phyloP scores from a whole-genome alignment of 768 basidiomycete species.

The Phylloporus arenicola region DNA sequence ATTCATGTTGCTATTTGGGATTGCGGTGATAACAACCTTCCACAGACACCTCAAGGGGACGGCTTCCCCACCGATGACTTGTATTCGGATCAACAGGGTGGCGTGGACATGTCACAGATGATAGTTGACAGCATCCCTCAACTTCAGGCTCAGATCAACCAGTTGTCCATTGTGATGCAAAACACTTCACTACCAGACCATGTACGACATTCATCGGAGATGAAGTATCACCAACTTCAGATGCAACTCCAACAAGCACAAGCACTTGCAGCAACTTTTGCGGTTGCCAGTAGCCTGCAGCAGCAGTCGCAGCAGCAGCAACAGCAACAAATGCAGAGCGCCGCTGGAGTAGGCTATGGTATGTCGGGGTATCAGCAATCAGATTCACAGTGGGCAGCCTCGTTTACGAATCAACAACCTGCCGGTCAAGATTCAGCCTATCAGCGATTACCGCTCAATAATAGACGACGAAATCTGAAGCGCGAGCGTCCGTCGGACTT shows the following conservation, averaged over 20 bases:
- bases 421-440: slow-evolving; percentile 78
- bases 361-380: slow-evolving; percentile 41
- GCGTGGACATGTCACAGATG: slow-evolving; percentile 66
- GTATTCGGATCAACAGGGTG: slow-evolving; percentile 69
- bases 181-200: slow-evolving; percentile 67
- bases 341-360: slow-evolving; percentile 34
- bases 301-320: slow-evolving; percentile 39
- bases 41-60: slow-evolving; percentile 24
- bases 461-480: slow-evolving; percentile 70
- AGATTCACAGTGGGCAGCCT: slow-evolving; percentile 38
- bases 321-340: slow-evolving; percentile 35
- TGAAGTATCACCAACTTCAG: slow-evolving; percentile 77
- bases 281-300: slow-evolving; percentile 50
- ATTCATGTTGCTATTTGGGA: background rate
- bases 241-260: slow-evolving; percentile 78
- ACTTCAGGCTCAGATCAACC: slow-evolving; percentile 80
- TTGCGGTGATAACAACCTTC: slow-evolving; percentile 2
- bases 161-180: slow-evolving; percentile 73
- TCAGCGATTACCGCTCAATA: slow-evolving; percentile 78
- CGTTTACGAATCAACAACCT: slow-evolving; percentile 60
- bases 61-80: slow-evolving; percentile 52
- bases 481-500: slow-evolving; percentile 83
- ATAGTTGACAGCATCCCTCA: slow-evolving; percentile 73
- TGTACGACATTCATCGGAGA: slow-evolving; percentile 74
- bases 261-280: slow-evolving; percentile 60